A percentile compares a stretch with the other conserved stretches of the same genome.
These are phyloP conservation scores for Penicillium paneum DNA, from an alignment of 2,329 filamentous ascomycete genomes.

Conservation along the genomic window DNA sequence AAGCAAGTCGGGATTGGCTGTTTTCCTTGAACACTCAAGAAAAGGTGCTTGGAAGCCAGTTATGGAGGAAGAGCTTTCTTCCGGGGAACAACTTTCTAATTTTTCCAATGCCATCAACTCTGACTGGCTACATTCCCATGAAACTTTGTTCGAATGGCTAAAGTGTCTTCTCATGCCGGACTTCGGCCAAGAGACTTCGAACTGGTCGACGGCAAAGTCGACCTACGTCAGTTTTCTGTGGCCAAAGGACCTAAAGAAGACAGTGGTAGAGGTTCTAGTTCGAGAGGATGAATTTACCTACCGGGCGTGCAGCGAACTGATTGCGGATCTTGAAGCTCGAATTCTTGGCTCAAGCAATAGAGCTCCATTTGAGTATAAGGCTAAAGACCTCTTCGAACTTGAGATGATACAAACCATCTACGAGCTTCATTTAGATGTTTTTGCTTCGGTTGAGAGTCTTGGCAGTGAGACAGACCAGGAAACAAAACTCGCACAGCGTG, in stretches of 20 bases:
- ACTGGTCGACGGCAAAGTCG: slow-evolving; percentile 34
- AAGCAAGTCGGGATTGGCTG: slow-evolving; percentile 49
- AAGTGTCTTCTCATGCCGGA: slow-evolving; percentile 48
- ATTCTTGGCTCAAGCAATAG: slow-evolving; percentile 23
- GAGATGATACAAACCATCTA: slow-evolving; percentile 61
- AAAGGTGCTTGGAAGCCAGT: slow-evolving; percentile 42
- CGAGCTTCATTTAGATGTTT: slow-evolving; percentile 66
- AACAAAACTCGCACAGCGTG: slow-evolving; percentile 54
- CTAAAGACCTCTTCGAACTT: slow-evolving; percentile 38
- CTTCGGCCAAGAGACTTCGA: slow-evolving; percentile 18
- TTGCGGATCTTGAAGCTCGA: slow-evolving; percentile 29
- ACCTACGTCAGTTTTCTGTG: slow-evolving; percentile 55
- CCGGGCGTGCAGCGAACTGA: slow-evolving; percentile 36
- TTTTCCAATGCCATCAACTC: slow-evolving; percentile 49
- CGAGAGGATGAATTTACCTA: slow-evolving; percentile 55
- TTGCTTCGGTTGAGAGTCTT: slow-evolving; percentile 60
- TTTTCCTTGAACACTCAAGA: slow-evolving; percentile 57
- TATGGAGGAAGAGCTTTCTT: slow-evolving; percentile 39
- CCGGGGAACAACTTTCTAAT: slow-evolving; percentile 34
- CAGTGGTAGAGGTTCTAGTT: slow-evolving; percentile 52
- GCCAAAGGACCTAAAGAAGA: slow-evolving; percentile 55
- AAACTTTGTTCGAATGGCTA: slow-evolving; percentile 56
- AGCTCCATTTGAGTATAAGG: slow-evolving; percentile 26
- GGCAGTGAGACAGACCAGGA: slow-evolving; percentile 54
- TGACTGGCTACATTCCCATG: slow-evolving; percentile 48